Evolutionary conservation across 768 basidiomycete species (phyloP), one percentile per base, ranked within the genome.

Genomic region (Trametes punicea): DNA sequence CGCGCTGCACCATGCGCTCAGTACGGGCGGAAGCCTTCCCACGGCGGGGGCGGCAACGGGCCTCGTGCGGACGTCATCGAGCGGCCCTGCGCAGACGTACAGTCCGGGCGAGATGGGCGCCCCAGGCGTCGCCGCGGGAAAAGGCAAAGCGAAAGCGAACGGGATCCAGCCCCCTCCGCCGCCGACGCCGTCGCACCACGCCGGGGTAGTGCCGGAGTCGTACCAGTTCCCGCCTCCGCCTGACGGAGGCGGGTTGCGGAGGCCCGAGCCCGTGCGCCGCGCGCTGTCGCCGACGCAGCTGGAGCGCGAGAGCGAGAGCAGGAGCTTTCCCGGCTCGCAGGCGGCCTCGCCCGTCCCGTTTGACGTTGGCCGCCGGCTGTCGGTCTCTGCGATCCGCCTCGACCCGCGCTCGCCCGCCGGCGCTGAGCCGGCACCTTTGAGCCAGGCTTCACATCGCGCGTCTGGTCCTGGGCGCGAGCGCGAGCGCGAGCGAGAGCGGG

Each of bases 331-430:
- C 6, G 75, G 74, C 29, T 67, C 70, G 33, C 77, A 79, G 46
- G 67, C 68, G 39, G 74, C 72, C 33, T 80, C 82, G 15, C 77
- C 77, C 2, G 77, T 75, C 16, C 75, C 82, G 6, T 76, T 77
- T 55, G 80, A 84, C 49, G 65, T 77, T 16, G 68, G 66, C 23
- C 70, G 80, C 42, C 74, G 81, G 15, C 70, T 77, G 25, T 81
- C 82, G 0, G 67, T 79, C 36, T 77, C 80, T 20, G 75, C 78
- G 11, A 72, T 70, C 33, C 77, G 83, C 36, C 65, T 80, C 49
- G 83, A 85, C 33, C 73, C 78, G 29, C 67, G 56, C 44, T 52
- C 56, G 46, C 52, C 48, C 41, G 47, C 56, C 52, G 34, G 20
- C 18, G 23, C 46, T 26, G 39, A 29, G 13, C 26, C 26, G 5